Base-by-base conservation (phyloP, 352 stramenopile species). In the Globisporangium emineosum region DNA sequence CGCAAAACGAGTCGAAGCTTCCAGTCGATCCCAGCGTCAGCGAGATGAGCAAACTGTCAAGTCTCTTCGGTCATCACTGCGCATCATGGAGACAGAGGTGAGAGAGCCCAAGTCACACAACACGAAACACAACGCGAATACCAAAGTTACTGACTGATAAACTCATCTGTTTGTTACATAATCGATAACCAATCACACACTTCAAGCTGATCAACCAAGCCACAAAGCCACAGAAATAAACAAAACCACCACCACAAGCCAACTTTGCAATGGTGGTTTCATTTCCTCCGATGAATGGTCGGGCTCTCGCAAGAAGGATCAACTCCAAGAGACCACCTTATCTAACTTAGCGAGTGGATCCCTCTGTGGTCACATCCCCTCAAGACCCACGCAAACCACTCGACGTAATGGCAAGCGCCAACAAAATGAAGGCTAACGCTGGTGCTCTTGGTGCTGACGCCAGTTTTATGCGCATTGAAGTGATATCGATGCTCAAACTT, bases 391-490 rank as follows among this genome's bases (percentile, higher is more conserved):
- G 5, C 12, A 10, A 32, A 17, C 3, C 5, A 5, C 23, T 32
- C 54, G 35, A 29, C 53, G 12, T n/a, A 60, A 60, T 60, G 32
- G 54, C 15, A 9, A 54, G 12, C 30, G 27, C 42, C 43, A 17
- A 30, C 37, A 61, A 57, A 43, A 76, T 77, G 69, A 81, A 78
- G 64, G 3, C 59, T 1, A 65, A 61, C 9, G 40, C 51, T 30
- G 51, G 27, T 21, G 32, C 50, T 5, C 32, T 68, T 21, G 60
- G 59, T 0, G 56, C 70, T 5, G 78, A 83, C 57, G 76, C 77
- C 40, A 83, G 75, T 56, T 89, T 89, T 53, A 89, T 85, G 77
- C 69, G 76, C 32, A 81, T 89, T 43, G 79, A 89, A 50, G 77
- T 87, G 33, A 72, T 83, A 13, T 85, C 79, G 17, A 77, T 85